phyloP scores from a whole-genome alignment of 2,329 filamentous ascomycete genomes.

The Pseudomassariella vexata region DNA sequence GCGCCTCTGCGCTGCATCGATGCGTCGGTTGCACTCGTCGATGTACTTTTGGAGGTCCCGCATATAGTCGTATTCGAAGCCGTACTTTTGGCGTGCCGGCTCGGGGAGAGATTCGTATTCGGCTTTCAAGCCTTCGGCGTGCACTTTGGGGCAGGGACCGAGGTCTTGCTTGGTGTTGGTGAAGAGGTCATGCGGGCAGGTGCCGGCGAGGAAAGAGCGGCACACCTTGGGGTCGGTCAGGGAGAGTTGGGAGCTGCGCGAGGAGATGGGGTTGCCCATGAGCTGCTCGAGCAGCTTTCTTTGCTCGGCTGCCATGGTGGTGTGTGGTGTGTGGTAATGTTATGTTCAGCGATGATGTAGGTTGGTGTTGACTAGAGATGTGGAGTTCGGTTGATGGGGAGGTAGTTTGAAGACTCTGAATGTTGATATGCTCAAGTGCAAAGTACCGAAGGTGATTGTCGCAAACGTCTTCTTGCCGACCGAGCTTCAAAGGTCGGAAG shows the following conservation, averaged over 20 bases:
- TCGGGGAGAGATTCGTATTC: slow-evolving; percentile 77
- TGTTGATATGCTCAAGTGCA: too few relatives aligned
- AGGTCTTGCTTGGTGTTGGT: slow-evolving; percentile 99
- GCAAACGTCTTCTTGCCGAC: too few relatives aligned
- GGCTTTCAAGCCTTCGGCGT: slow-evolving; percentile 80
- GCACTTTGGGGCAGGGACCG: slow-evolving; percentile 80
- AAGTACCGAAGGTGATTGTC: too few relatives aligned
- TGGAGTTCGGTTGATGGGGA: too few relatives aligned
- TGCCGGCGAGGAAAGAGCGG: slow-evolving; percentile 87
- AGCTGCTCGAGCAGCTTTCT: slow-evolving; percentile 96
- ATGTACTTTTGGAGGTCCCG: slow-evolving; percentile 95
- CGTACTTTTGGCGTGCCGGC: slow-evolving; percentile 69
- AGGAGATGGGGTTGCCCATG: slow-evolving; percentile 70
- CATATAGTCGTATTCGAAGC: slow-evolving; percentile 96
- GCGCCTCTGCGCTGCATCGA: slow-evolving; percentile 81
- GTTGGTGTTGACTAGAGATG: too few relatives aligned
- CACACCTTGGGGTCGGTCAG: slow-evolving; percentile 92
- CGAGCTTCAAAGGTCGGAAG: too few relatives aligned
- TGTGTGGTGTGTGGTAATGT: slow-evolving; percentile 1
- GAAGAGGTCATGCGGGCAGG: slow-evolving; percentile 97
- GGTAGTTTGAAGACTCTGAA: too few relatives aligned
- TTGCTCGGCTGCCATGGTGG: slow-evolving; percentile 87
- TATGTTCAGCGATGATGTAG: too few relatives aligned
- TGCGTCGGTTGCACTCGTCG: slow-evolving; percentile 90
- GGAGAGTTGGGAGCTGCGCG: slow-evolving; percentile 73